Evolutionary conservation across 1,284 basidiomycete genomes (phyloP).

Genomic region (Entoloma clypeatum): DNA sequence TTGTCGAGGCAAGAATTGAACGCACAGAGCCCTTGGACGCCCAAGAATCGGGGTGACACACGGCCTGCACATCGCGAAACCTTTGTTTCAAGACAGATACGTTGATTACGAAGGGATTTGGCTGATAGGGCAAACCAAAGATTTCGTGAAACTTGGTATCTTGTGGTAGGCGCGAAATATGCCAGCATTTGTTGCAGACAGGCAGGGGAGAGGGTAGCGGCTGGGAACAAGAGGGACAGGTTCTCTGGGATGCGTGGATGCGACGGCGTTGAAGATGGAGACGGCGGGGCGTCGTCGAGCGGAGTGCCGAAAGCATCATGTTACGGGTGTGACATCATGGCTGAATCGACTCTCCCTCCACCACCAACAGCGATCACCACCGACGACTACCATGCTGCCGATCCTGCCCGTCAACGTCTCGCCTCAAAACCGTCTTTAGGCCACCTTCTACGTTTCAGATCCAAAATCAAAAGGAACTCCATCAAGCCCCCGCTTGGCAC

Average conservation of each 20-base stretch:
- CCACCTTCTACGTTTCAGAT: slow-evolving; percentile 30
- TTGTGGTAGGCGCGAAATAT: slow-evolving; percentile 54
- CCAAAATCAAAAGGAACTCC: slow-evolving; percentile 20
- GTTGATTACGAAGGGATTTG: slow-evolving; percentile 68
- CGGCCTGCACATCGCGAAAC: slow-evolving; percentile 67
- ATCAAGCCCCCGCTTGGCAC: background rate
- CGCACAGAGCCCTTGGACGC: slow-evolving; percentile 55
- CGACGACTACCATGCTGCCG: slow-evolving; percentile 27
- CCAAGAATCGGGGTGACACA: slow-evolving; percentile 82
- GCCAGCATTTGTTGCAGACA: slow-evolving; percentile 63
- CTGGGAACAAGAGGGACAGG: slow-evolving; percentile 58
- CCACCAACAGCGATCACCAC: slow-evolving; percentile 14
- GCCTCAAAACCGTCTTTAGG: slow-evolving; percentile 28
- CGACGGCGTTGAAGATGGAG: slow-evolving; percentile 11
- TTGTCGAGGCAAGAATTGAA: slow-evolving; percentile 14
- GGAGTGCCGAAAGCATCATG: slow-evolving; percentile 12
- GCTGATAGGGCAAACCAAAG: slow-evolving; percentile 52
- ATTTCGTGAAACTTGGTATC: slow-evolving; percentile 56
- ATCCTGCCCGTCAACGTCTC: slow-evolving; percentile 44
- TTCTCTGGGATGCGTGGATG: slow-evolving; percentile 17
- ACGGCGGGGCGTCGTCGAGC: slow-evolving; percentile 7
- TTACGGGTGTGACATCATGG: slow-evolving; percentile 1
- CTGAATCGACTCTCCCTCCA: slow-evolving; percentile 11
- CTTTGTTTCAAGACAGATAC: slow-evolving; percentile 48
- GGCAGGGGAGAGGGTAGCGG: slow-evolving; percentile 60